phyloP scores from a whole-genome alignment of 192 early-diverging fungal species.

The Entomortierella beljakovae region DNA sequence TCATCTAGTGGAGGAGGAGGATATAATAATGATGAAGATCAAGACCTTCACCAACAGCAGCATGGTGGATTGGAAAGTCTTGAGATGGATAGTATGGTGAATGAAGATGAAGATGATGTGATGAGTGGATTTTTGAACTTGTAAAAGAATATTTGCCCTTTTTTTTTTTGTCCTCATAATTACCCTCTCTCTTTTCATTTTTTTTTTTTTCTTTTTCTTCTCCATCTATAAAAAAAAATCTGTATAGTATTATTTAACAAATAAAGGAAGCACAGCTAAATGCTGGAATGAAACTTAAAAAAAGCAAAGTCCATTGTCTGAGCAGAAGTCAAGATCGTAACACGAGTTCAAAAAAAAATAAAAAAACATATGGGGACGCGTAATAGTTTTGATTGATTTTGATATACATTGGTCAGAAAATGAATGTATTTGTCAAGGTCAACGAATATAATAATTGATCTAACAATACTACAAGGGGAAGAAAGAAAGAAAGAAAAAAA shows the following conservation, averaged over 20 bases:
- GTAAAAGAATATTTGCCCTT: constrained; percentile 5
- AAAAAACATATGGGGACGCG: no score
- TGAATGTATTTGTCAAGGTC: constrained; percentile 37
- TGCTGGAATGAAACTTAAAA: no score
- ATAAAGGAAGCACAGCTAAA: no score
- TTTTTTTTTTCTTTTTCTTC: constrained; percentile 1
- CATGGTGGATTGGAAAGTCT: constrained; percentile 13
- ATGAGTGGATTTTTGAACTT: constrained; percentile 50
- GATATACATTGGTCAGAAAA: constrained; percentile 33
- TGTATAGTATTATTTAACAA: no score
- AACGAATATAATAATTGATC: constrained; percentile 25
- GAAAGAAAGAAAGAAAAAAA: neutral
- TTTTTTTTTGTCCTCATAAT: neutral
- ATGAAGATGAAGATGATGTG: constrained; percentile 41
- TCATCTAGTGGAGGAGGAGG: neutral
- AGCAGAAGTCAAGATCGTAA: no score
- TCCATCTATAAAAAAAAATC: no score
- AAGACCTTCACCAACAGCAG: constrained; percentile 1
- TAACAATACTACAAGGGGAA: constrained; percentile 16
- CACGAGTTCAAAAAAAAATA: no score
- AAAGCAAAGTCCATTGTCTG: no score
- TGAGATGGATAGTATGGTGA: constrained; percentile 38
- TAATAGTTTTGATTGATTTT: no score
- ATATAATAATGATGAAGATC: constrained; percentile 6
- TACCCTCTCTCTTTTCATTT: neutral